A percentile compares a stretch with the other conserved stretches of the same genome.
Conservation (phyloP, 768 basidiomycete genomes). For the Leccinum barrowsii region DNA sequence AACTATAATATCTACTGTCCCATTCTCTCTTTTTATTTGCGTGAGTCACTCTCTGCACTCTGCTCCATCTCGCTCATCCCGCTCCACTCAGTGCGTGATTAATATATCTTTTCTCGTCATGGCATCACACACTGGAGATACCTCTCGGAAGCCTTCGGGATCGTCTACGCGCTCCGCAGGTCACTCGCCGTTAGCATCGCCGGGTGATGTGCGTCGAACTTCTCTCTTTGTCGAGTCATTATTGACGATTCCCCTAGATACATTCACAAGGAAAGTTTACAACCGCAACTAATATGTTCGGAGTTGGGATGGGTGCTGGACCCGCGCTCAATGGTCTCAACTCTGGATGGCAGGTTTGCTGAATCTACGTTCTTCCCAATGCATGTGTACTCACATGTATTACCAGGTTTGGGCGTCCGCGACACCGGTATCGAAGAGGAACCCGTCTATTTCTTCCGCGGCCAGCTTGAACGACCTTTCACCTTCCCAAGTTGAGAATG, state of each 20-base stretch:
- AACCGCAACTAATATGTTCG: conserved; percentile 47
- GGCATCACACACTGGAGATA: conserved; percentile 36
- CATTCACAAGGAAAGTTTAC: conserved; percentile 46
- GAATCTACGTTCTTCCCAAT: conserved; percentile 5
- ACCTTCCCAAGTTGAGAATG: conserved; percentile 41
- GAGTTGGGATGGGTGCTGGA: conserved; percentile 46
- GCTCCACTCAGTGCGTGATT: conserved; percentile 27
- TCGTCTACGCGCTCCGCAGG: conserved; percentile 63
- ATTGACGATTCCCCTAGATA: conserved; percentile 24
- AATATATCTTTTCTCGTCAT: conserved; percentile 27
- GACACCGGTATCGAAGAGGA: conserved; percentile 49
- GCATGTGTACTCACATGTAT: conserved; percentile 7
- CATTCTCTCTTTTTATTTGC: conserved; percentile 22
- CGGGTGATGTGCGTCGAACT: conserved; percentile 47
- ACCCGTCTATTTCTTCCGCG: conserved; percentile 60
- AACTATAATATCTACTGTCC: conserved; percentile 31
- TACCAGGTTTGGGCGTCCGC: conserved; percentile 57
- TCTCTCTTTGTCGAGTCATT: not conserved
- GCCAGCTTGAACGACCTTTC: conserved; percentile 49
- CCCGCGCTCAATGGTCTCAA: conserved; percentile 50
- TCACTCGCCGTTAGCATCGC: conserved; percentile 61
- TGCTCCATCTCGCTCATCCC: conserved; percentile 15
- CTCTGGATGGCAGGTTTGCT: conserved; percentile 65
- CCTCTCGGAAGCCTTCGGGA: conserved; percentile 64
- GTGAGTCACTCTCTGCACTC: conserved; percentile 22